Percentiles rank a stretch among this genome's conserved stretches.
Conservation (phyloP, 768 basidiomycete species). For the Tulasnella sp. region DNA sequence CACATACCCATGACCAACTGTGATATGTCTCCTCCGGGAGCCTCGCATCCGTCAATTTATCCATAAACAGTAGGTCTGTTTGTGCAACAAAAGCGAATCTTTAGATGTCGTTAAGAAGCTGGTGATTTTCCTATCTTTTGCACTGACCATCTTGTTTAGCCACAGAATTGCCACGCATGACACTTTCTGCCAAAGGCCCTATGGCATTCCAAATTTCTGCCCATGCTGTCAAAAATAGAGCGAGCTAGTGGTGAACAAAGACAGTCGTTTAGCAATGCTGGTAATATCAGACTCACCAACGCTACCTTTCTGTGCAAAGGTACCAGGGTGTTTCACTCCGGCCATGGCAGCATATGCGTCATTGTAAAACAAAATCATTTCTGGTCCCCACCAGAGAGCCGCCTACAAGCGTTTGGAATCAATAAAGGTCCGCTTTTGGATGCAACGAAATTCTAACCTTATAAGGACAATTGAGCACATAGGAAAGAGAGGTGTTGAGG, state of each 20-base stretch:
- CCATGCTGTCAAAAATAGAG: constrained; percentile 19
- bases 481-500: constrained; percentile 16
- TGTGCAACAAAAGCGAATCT: too few species aligned
- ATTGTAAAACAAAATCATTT: constrained; percentile 20
- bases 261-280: too few species aligned
- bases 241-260: not conserved
- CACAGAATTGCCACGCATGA: constrained; percentile 17
- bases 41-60: constrained; percentile 17
- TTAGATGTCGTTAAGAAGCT: not conserved
- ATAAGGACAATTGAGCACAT: constrained; percentile 15
- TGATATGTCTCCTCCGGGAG: constrained; percentile 22
- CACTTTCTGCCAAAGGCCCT: constrained; percentile 17
- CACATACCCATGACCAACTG: constrained; percentile 20
- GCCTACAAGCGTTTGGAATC: constrained; percentile 7
- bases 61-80: constrained; percentile 20
- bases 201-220: constrained; percentile 22
- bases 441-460: constrained; percentile 5
- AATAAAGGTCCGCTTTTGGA: not conserved
- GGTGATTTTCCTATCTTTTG: not conserved
- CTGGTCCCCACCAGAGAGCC: constrained; percentile 21
- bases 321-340: constrained; percentile 20
- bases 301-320: constrained; percentile 20
- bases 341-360: constrained; percentile 21
- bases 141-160: constrained; percentile 19
- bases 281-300: not conserved